These are phyloP conservation scores for Ustanciosporium gigantosporum DNA, from an alignment of 1,284 basidiomycete genomes.

Conservation along the genomic window DNA sequence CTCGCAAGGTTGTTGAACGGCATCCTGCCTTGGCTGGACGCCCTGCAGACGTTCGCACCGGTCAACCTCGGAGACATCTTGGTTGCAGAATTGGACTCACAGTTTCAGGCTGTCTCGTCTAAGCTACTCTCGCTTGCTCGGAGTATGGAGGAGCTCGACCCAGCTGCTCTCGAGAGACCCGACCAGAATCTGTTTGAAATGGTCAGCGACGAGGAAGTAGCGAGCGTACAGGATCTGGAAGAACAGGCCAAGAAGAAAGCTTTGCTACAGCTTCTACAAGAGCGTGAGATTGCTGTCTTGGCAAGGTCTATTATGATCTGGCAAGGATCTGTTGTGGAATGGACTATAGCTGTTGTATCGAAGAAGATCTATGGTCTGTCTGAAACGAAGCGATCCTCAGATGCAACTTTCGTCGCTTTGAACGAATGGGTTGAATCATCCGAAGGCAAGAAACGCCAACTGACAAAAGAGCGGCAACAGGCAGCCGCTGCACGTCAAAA, in stretches of 20 bases:
- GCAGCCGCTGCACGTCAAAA: too few species aligned
- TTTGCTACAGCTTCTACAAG: constrained; percentile 1
- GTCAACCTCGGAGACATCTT: background rate
- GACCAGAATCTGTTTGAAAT: background rate
- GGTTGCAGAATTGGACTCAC: background rate
- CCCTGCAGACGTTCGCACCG: constrained; percentile 18
- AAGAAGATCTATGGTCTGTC: too few species aligned
- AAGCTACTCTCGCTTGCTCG: background rate
- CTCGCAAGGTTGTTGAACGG: constrained; percentile 22
- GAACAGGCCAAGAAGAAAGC: constrained; percentile 1
- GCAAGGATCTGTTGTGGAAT: constrained; percentile 12
- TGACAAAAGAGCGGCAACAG: too few species aligned
- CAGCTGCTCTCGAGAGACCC: background rate
- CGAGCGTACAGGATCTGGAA: background rate
- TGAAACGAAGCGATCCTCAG: too few species aligned
- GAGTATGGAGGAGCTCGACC: background rate
- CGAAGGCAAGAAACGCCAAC: too few species aligned
- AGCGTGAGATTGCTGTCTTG: constrained; percentile 6
- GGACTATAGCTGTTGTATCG: constrained; percentile 9
- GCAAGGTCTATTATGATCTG: constrained; percentile 9
- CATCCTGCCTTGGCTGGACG: constrained; percentile 16
- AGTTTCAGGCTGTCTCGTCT: constrained; percentile 2
- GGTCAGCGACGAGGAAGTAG: background rate
- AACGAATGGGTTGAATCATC: too few species aligned
- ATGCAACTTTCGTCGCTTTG: too few species aligned